These are phyloP conservation scores for Schizochytrium sp. DNA, from an alignment of 108 stramenopile species.

Conservation along the genomic window DNA sequence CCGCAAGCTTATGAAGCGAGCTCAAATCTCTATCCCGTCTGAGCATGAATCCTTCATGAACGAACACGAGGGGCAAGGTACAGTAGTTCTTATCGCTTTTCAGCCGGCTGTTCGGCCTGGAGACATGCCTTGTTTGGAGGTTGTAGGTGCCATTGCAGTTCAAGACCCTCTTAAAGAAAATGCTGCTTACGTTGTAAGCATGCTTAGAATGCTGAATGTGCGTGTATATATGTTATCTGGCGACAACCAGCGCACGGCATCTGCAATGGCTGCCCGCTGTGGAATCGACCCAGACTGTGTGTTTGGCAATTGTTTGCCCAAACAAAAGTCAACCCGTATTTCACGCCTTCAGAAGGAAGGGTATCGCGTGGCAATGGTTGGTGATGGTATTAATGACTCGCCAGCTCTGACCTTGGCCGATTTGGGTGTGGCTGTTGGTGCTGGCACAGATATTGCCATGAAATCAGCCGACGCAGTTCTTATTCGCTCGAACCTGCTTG, in stretches of 20 bases:
- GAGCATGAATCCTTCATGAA: conserved; percentile 72
- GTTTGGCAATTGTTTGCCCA: conserved; percentile 88
- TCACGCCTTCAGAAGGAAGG: conserved; percentile 80
- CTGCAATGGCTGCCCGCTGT: conserved; percentile 83
- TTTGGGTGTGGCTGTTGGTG: conserved; percentile 94
- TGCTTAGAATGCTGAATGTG: conserved; percentile 80
- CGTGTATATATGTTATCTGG: conserved; percentile 98
- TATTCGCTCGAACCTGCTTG: conserved; percentile 85
- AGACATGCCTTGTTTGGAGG: neutral
- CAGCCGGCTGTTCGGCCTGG: conserved; percentile 66
- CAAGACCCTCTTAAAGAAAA: conserved; percentile 84
- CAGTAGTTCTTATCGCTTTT: conserved; percentile 85
- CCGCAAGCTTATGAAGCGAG: conserved; percentile 75
- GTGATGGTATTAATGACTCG: conserved; percentile 98
- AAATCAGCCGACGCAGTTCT: conserved; percentile 95
- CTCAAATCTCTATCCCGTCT: conserved; percentile 68
- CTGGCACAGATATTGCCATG: conserved; percentile 94
- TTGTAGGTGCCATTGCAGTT: conserved; percentile 84
- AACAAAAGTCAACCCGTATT: conserved; percentile 82
- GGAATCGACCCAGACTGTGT: conserved; percentile 82
- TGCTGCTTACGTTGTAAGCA: conserved; percentile 77
- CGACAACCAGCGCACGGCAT: conserved; percentile 88
- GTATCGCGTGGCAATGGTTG: conserved; percentile 88
- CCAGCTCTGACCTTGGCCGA: conserved; percentile 93
- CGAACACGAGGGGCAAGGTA: conserved; percentile 83